phyloP scores from a whole-genome alignment of 441 rosid genomes.

The Isatis lusitanica region DNA sequence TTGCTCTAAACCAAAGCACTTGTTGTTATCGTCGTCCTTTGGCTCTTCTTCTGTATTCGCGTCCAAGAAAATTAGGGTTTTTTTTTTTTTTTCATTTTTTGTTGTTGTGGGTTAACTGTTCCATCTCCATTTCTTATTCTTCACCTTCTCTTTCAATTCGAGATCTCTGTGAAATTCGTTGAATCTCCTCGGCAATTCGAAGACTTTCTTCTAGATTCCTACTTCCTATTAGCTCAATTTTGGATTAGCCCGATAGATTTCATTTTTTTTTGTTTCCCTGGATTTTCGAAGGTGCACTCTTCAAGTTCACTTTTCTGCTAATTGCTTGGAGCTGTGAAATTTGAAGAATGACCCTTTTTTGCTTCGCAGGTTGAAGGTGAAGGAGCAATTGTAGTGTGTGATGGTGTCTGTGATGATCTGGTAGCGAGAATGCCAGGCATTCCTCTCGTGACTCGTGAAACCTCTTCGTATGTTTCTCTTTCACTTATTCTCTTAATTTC shows the following conservation, averaged over 20 bases:
- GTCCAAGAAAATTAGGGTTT: constrained; percentile 23
- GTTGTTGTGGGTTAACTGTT: constrained; percentile 1
- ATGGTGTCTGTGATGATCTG: constrained; percentile 30
- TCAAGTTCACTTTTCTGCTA: not conserved
- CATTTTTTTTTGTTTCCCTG: not conserved
- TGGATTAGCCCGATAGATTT: not conserved
- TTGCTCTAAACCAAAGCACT: not conserved
- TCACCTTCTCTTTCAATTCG: not conserved
- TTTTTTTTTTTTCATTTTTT: not conserved
- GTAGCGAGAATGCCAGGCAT: constrained; percentile 88
- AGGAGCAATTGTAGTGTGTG: not conserved
- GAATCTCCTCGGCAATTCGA: not conserved
- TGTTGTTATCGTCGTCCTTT: not conserved
- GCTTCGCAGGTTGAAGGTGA: constrained; percentile 15
- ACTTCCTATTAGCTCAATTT: constrained; percentile 15
- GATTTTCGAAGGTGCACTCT: constrained; percentile 7
- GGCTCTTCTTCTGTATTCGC: constrained; percentile 1
- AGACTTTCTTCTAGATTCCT: not conserved
- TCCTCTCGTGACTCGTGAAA: constrained; percentile 77
- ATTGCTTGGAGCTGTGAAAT: not conserved
- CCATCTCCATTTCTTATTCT: constrained; percentile 6
- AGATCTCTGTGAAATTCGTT: not conserved
- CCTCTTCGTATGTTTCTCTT: constrained; percentile 62
- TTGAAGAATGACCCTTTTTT: too few relatives aligned
- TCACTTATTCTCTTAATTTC: not conserved